These are phyloP conservation scores for Globisporangium ultimum DNA, from an alignment of 352 stramenopile species.

Conservation along the genomic window DNA sequence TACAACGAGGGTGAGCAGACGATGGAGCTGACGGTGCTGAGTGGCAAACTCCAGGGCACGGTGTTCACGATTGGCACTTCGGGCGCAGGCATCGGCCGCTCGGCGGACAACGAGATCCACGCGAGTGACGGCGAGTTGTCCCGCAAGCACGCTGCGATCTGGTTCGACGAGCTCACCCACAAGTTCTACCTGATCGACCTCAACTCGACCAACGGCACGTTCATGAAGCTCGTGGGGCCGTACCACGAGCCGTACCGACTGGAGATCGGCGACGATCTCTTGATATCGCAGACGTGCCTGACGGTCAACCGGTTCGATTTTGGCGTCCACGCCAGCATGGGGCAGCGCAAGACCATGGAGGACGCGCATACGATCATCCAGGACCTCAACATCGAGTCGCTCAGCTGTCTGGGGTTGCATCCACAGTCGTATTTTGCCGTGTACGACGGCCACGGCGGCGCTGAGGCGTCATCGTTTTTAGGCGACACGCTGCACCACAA, in stretches of 20 bases:
- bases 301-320: conserved; percentile 97
- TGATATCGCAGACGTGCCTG: conserved; percentile 95
- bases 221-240: conserved; percentile 94
- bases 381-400: conserved; percentile 61
- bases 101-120: conserved; percentile 90
- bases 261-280: conserved; percentile 93
- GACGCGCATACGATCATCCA: conserved; percentile 95
- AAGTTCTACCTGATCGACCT: conserved; percentile 85
- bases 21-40: conserved; percentile 52
- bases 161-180: conserved; percentile 83
- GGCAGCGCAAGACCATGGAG: conserved; percentile 94
- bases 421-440: conserved; percentile 94
- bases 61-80: conserved; percentile 83
- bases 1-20: conserved; percentile 53
- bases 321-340: conserved; percentile 93
- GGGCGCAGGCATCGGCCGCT: conserved; percentile 84
- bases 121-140: conserved; percentile 94
- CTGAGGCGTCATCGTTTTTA: conserved; percentile 91
- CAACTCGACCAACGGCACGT: conserved; percentile 91
- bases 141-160: conserved; percentile 91
- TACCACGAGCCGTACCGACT: conserved; percentile 93
- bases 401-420: conserved; percentile 54
- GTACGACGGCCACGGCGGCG: conserved; percentile 96
- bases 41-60: conserved; percentile 58
- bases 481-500: conserved; percentile 70